These are phyloP conservation scores for Aspergillus puulaauensis DNA, from an alignment of 2,329 filamentous ascomycete genomes.

Conservation along the genomic window DNA sequence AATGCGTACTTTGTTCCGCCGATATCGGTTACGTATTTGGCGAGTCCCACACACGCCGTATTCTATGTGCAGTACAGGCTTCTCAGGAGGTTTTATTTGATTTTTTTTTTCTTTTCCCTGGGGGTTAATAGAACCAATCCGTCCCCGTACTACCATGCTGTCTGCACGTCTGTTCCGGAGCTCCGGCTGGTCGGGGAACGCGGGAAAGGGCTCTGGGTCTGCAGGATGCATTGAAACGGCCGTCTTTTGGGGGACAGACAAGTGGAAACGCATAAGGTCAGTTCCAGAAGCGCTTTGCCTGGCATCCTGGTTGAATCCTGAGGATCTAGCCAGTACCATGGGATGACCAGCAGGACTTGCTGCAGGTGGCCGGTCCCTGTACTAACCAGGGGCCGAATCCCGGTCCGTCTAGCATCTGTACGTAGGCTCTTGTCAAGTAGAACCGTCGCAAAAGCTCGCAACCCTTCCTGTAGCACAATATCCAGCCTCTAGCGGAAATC, in stretches of 20 bases:
- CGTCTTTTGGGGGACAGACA: conserved; percentile 9
- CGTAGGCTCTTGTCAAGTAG: conserved; percentile 3
- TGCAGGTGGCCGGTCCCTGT: conserved; percentile 29
- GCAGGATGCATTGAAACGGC: conserved; percentile 16
- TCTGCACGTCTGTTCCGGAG: conserved; percentile 16
- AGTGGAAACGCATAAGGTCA: conserved; percentile 9
- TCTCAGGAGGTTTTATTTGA: not conserved
- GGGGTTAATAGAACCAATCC: conserved; percentile 11
- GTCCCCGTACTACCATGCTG: conserved; percentile 15
- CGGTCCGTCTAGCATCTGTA: conserved; percentile 17
- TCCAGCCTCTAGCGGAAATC: conserved; percentile 24
- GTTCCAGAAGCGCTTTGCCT: conserved; percentile 15
- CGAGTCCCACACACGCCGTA: not conserved
- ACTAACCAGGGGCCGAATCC: conserved; percentile 13
- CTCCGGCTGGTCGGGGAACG: conserved; percentile 24
- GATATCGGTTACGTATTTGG: not conserved
- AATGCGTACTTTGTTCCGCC: not conserved
- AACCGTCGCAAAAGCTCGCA: conserved; percentile 9
- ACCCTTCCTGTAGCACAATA: conserved; percentile 29
- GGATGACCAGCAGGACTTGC: conserved; percentile 14
- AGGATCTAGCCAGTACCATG: conserved; percentile 15
- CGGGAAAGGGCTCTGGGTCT: conserved; percentile 19
- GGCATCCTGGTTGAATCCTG: conserved; percentile 3
- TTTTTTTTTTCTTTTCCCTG: conserved; percentile 7
- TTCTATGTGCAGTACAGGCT: conserved; percentile 1